Evolutionary conservation across 441 rosid species (phyloP), one percentile per base, ranked within the genome.

Genomic region (Adansonia gregorii): DNA sequence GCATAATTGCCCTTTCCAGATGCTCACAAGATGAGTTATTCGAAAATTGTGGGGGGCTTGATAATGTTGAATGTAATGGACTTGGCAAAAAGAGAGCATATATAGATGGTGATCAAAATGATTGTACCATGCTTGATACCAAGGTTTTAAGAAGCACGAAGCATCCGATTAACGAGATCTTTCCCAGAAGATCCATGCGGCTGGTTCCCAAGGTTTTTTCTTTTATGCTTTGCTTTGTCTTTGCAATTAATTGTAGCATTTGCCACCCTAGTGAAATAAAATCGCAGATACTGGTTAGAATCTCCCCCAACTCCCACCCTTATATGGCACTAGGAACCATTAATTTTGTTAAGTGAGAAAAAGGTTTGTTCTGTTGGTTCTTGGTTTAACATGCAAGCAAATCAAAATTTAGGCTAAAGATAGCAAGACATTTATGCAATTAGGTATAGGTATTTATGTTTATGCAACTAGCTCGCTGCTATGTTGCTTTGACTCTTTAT

Each of bases 141-240:
- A 83, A 80, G 86, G 60, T 80, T 79, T 78, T 82, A 35, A 84
- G 89, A 76, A 83, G 86, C 78, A 39, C 75, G 27, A 84, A 82
- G 75, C 85, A 59, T 72, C 76, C 75, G 68, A 35, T 78, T 69
- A 80, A 67, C 55, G 82, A 85, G 76, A 78, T 73, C 24, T 75
- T 76, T 73, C 92, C 85, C 8, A 88, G 94, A 76, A 86, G 91
- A 83, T 89, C 90, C 76, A 83, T 41, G 84, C 86, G 91, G 81
- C 89, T 88, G 80, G 87, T 88, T 75, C 78, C 87, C 74, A 84
- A 90, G 92, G 92, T 90, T 76, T 66, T 6, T 41, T 67, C 65
- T 80, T 82, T 76, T 41, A 60, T 56, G 59, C 43, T 76, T 64
- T 78, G 49, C 70, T 75, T 81, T 80, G 52, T 45, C 19, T 3